Evolutionary conservation across 495 filamentous ascomycete genomes (phyloP), one percentile per base, ranked within the genome.

Genomic region (Achaetomiella virescens): DNA sequence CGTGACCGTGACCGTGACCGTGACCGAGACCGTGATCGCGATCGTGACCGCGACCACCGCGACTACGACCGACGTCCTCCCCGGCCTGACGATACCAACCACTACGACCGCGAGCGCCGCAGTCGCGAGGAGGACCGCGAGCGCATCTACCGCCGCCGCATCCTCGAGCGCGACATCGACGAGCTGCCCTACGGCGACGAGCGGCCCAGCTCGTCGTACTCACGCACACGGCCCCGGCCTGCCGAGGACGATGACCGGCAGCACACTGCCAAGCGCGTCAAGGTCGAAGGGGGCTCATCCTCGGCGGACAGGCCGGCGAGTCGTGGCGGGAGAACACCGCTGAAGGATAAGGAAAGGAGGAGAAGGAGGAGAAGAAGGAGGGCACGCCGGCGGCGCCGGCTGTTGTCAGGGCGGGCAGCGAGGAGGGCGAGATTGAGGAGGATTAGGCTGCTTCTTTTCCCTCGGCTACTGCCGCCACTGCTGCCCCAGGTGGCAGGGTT

Each of bases 371-470:
- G 61, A 81, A 89, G 56, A 86, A 91, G 54, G 81, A 89, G 57
- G 27, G 5, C 27, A 4, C 27, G 27, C 27, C 27, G 9, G 27
- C 27, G 27, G 27, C 27, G 27, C 27, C 81, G 56, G 80, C 80
- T 2, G 71, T 67, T 43, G 80, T 89, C 20, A 84, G 87, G 64
- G 88, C 85, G 37, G 93, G 95, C 33, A 97, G 93, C 62, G 93
- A 98, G 72, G 93, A 98, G 71, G 93, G 93, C 24, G 93, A 98
- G 75, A 96, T 98, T 61, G 93, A 96, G 66, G 93, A 97, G 74
- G 90, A 95, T 59, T 90, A 78, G 66, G 22, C 6, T 35, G 15
- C 31, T 14, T 24, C 31, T 15, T 22, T 43, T 43, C 11, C 20
- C n/a, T 27, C 18, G 11, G 24, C 24, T 25, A 18, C 20, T 21